phyloP scores from a whole-genome alignment of 768 basidiomycete species.

The Lentinus tigrinus region DNA sequence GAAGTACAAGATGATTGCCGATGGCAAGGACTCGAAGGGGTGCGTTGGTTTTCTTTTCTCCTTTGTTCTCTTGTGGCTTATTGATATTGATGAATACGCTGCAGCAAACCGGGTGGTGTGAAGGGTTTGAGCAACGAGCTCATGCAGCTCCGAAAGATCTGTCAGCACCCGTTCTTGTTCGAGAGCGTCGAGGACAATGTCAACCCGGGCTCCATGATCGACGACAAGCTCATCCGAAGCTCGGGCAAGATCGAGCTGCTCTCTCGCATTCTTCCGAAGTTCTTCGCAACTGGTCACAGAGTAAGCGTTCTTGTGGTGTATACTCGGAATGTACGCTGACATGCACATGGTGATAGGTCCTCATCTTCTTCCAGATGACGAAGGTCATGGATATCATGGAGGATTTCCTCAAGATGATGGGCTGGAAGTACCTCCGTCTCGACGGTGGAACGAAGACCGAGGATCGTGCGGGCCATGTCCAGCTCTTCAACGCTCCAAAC shows the following conservation, averaged over 20 bases:
- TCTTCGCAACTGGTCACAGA: conserved; percentile 89
- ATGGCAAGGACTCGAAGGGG: conserved; percentile 77
- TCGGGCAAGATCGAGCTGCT: conserved; percentile 95
- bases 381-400: conserved; percentile 99
- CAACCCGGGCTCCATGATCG: conserved; percentile 76
- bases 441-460: conserved; percentile 97
- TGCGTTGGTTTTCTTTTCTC: conserved; percentile 33
- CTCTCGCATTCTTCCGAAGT: conserved; percentile 89
- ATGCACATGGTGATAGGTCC: conserved; percentile 50
- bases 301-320: conserved; percentile 38
- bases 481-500: conserved; percentile 83
- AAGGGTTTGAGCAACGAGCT: conserved; percentile 92
- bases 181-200: conserved; percentile 94
- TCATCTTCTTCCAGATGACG: conserved; percentile 99
- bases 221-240: conserved; percentile 81
- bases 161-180: conserved; percentile 96
- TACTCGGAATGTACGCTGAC: neutral
- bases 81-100: neutral
- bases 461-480: conserved; percentile 85
- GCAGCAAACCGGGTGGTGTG: conserved; percentile 53
- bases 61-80: neutral
- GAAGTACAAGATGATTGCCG: conserved; percentile 96
- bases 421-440: conserved; percentile 86
- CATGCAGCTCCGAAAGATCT: conserved; percentile 98
- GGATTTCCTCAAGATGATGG: conserved; percentile 87